Base-by-base conservation (phyloP, 805 yeast species). In the Ogataea pilisensis region DNA sequence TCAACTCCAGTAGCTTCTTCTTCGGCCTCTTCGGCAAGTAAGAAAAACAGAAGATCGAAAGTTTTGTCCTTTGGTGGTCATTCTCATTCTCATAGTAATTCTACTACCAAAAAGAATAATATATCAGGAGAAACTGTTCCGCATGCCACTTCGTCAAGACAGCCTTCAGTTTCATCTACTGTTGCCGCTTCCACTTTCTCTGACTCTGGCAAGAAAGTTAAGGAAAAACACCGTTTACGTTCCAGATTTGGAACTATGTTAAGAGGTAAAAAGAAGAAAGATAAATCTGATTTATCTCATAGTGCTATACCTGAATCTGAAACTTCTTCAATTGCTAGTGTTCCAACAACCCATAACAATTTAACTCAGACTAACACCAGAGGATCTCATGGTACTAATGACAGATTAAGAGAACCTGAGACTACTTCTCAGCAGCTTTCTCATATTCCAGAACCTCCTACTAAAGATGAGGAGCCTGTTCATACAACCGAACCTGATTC, bases 191-290 rank as follows among this genome's bases (percentile, higher is more conserved):
- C 43, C 14, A 27, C 35, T 7, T 31, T 31, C 21, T 29, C 49
- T 16, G 25, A 35, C n/a, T 25, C 30, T 13, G 19, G 32, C 6
- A 46, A 46, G 17, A 22, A 19, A 27, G 50, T 43, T 13, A 57
- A 58, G 38, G 61, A 69, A 48, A 56, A 53, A 38, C 30, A 60
- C 34, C 72, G 70, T 34, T 60, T 85, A 52, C 78, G 77, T 61
- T 82, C 89, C 5, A 79, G 68, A 54, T 82, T 85, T 42, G 95
- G 95, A 8, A 82, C 93, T 1, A 75, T 85, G 46, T 79, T 85
- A 53, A 57, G 58, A 38, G 55, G 61, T 30, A 75, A 78, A 48
- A 81, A 76, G 59, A 79, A 77, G 53, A 68, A 70, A 46, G 66
- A 68, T 34, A 61, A 63, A 14, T 32, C 42, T 8, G 52, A 41